phyloP scores from a whole-genome alignment of 805 yeast genomes.

The Candida peoriensis region DNA sequence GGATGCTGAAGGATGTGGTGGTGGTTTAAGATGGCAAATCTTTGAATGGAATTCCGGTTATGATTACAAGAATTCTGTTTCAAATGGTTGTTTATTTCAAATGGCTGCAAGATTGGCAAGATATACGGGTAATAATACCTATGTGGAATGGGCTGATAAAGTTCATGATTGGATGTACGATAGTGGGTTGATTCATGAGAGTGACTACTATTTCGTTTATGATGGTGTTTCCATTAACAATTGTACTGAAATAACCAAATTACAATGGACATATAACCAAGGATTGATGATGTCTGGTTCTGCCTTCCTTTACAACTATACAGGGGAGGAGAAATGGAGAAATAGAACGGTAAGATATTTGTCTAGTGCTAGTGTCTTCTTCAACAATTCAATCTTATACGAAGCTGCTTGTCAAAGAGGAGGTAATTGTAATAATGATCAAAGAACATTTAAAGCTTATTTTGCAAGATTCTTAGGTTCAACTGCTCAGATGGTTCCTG shows the following conservation, averaged over 20 bases:
- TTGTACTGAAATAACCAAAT: conserved; percentile 46
- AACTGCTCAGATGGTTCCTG: conserved; percentile 57
- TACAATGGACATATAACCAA: conserved; percentile 73
- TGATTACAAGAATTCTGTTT: conserved; percentile 79
- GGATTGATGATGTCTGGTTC: conserved; percentile 65
- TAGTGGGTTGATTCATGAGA: conserved; percentile 36
- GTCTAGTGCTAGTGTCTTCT: conserved; percentile 49
- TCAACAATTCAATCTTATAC: conserved; percentile 50
- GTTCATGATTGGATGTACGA: conserved; percentile 74
- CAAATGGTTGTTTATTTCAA: conserved; percentile 80
- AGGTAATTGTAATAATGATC: conserved; percentile 61
- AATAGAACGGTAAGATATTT: conserved; percentile 46
- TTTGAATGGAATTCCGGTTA: conserved; percentile 86
- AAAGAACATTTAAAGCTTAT: conserved; percentile 69
- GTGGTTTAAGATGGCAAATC: conserved; percentile 92
- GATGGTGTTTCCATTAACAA: conserved; percentile 55
- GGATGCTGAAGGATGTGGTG: conserved; percentile 60
- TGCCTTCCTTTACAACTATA: conserved; percentile 62
- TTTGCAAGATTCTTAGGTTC: conserved; percentile 61
- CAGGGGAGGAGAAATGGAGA: conserved; percentile 55
- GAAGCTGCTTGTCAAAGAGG: conserved; percentile 69
- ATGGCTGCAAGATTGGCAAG: conserved; percentile 81
- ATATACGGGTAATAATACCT: conserved; percentile 66
- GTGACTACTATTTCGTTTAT: conserved; percentile 41
- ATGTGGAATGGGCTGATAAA: conserved; percentile 66